Conservation (phyloP, 306 rosid genomes). For the Malus sieversii region DNA sequence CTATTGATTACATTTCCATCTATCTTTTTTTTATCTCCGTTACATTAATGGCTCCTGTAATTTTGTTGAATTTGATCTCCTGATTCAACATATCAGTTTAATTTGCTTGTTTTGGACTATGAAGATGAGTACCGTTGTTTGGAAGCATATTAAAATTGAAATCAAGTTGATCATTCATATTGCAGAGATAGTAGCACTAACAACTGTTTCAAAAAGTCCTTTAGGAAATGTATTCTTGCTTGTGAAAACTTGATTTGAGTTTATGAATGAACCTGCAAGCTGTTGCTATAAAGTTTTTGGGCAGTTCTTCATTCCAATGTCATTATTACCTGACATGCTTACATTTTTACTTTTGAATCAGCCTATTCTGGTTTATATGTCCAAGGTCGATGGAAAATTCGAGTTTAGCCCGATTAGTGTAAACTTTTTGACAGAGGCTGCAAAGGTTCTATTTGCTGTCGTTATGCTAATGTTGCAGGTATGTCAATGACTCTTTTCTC, state of each 20-base stretch:
- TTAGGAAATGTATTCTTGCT: background rate
- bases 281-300: background rate
- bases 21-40: background rate
- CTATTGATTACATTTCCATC: background rate
- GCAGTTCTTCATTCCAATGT: constrained; percentile 5
- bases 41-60: background rate
- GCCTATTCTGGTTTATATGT: constrained; percentile 98
- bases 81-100: background rate
- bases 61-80: background rate
- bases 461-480: constrained; percentile 91
- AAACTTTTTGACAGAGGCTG: constrained; percentile 83
- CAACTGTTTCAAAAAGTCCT: background rate
- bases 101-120: background rate
- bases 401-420: constrained; percentile 96
- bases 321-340: constrained; percentile 12
- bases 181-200: background rate
- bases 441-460: constrained; percentile 89
- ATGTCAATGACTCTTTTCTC: constrained; percentile 7
- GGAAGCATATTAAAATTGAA: background rate
- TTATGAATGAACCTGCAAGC: background rate
- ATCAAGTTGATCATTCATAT: background rate
- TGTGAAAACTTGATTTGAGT: background rate
- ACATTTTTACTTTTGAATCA: constrained; percentile 30
- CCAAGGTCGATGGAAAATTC: constrained; percentile 98
- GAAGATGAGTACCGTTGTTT: background rate